A percentile compares a stretch with the other conserved stretches of the same genome.
Conservation (phyloP, 2,329 filamentous ascomycete genomes). For the Talaromyces sp. region DNA sequence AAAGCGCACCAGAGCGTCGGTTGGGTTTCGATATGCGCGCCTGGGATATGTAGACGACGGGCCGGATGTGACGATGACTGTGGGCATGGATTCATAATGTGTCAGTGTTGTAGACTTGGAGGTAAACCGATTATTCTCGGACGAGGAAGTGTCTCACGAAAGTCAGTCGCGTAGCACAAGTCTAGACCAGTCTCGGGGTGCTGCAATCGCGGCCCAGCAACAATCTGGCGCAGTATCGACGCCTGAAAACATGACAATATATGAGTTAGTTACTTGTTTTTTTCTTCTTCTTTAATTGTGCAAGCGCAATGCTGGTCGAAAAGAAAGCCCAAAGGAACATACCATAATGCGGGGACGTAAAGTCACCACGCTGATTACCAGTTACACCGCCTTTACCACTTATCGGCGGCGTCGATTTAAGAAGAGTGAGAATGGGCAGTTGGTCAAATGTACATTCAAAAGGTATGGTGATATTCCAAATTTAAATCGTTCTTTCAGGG, state of each 20-base stretch:
- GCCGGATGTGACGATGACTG: conserved; percentile 71
- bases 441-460: neutral
- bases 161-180: conserved; percentile 89
- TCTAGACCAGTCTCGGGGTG: conserved; percentile 88
- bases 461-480: neutral
- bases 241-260: conserved; percentile 40
- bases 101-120: neutral
- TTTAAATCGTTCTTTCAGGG: neutral
- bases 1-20: conserved; percentile 80
- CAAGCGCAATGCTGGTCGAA: neutral
- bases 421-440: neutral
- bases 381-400: neutral
- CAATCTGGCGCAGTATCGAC: conserved; percentile 81
- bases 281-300: no score
- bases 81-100: neutral
- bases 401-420: neutral
- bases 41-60: conserved; percentile 86
- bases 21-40: conserved; percentile 87
- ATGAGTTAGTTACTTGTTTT: neutral
- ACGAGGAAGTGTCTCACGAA: conserved; percentile 41
- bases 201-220: conserved; percentile 77
- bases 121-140: neutral
- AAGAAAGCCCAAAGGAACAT: neutral
- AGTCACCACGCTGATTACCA: neutral
- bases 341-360: neutral